Base-by-base conservation (phyloP, 352 stramenopile species). In the Phytopythium vexans region DNA sequence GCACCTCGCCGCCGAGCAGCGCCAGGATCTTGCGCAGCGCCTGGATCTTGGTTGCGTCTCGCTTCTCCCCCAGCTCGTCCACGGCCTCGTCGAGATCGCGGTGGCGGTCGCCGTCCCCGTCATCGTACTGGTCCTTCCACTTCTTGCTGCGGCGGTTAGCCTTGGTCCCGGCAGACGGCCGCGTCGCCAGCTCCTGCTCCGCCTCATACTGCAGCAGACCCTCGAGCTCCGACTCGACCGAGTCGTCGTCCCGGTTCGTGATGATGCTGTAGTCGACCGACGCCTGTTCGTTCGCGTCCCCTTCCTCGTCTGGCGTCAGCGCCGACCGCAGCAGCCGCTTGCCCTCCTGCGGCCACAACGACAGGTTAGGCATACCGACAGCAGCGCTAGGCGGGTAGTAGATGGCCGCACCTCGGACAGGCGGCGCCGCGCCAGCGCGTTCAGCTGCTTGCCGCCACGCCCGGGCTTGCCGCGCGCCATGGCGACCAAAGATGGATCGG, bases 21-120 rank as follows among this genome's bases (percentile, higher is more conserved):
- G 16, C 27, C 36, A 85, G 47, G 55, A 88, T 82, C 59, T 81
- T 81, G 14, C 75, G 56, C 14, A 88, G 56, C 8, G 74, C 77
- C n/a, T 67, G 53, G 53, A 85, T 60, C 54, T 86, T 86, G 40
- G 66, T 80, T 14, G 65, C 66, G 52, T 88, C 77, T 41, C 77
- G 72, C 66, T 88, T 88, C 64, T 88, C 77, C 15, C 41, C 62
- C 41, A 88, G 71, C 52, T 82, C 60, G 42, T 83, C 77, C 27
- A 86, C 70, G 6, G 70, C 70, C 5, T 70, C 61, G 42, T 87
- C 71, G 16, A 87, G 68, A 34, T 76, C 72, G 8, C 66, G 53
- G n/a, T 75, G 52, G 36, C 66, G 64, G 12, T 67, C 66, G 8
- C 21, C 46, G 12, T 54, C 54, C 6, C 61, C 52, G n/a, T 67